phyloP scores from a whole-genome alignment of 495 filamentous ascomycete genomes.

The Podospora australis region DNA sequence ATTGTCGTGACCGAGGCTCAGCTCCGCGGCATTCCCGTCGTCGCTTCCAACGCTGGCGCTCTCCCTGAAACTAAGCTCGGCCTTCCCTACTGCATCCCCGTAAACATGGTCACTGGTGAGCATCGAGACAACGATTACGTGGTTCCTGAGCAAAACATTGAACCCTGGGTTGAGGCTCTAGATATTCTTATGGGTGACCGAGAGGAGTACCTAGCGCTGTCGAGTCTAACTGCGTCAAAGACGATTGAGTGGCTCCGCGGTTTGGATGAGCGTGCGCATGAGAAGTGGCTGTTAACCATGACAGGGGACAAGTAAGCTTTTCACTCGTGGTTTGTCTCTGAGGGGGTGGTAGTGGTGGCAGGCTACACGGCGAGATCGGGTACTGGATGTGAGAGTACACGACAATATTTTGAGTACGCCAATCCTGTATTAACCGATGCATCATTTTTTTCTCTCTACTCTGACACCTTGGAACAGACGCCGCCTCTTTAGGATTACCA shows the following conservation, averaged over 20 bases:
- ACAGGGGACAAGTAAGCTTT: slow-evolving; percentile 13
- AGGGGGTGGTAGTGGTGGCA: too few relatives aligned
- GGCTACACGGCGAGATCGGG: too few relatives aligned
- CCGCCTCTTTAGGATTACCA: too few relatives aligned
- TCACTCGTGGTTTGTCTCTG: too few relatives aligned
- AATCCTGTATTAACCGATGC: too few relatives aligned
- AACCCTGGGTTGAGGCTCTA: slow-evolving; percentile 16
- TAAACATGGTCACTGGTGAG: slow-evolving; percentile 21
- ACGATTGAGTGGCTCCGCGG: slow-evolving; percentile 17
- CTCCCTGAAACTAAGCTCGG: slow-evolving; percentile 27
- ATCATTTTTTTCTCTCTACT: too few relatives aligned
- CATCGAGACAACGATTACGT: slow-evolving; percentile 20
- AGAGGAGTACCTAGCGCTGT: slow-evolving; percentile 13
- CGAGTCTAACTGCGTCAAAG: slow-evolving; percentile 9
- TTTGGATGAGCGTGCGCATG: slow-evolving; percentile 17
- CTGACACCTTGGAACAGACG: too few relatives aligned
- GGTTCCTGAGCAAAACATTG: slow-evolving; percentile 22
- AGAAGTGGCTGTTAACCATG: slow-evolving; percentile 27
- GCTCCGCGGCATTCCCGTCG: slow-evolving; percentile 28
- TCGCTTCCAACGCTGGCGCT: slow-evolving; percentile 26
- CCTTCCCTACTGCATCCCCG: slow-evolving; percentile 22
- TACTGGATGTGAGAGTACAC: too few relatives aligned
- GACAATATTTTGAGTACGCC: too few relatives aligned
- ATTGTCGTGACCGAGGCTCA: slow-evolving; percentile 29
- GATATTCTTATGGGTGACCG: slow-evolving; percentile 16